Percentiles rank a stretch among this genome's conserved stretches.
Conservation (phyloP, 164 flowering plant species). For the Echeveria elegans region DNA sequence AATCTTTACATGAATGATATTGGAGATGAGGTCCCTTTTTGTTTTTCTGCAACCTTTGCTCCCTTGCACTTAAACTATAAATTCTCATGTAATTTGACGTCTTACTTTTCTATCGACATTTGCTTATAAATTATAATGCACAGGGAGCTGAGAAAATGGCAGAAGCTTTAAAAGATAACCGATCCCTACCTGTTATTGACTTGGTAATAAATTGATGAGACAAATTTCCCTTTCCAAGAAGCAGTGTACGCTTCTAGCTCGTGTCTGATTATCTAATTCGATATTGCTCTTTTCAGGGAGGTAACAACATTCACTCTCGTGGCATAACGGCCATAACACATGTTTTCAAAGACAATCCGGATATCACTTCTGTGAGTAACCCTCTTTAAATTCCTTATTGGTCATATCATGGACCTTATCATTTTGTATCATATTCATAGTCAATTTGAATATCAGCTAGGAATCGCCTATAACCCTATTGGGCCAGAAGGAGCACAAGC, state of each 20-base stretch:
- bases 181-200: conserved; percentile 55
- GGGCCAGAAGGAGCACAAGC: conserved; percentile 90
- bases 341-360: conserved; percentile 67
- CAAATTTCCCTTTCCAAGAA: not conserved
- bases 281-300: conserved; percentile 57
- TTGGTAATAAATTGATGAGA: conserved; percentile 33
- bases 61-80: not conserved
- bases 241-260: not conserved
- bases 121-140: conserved; percentile 10
- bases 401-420: too few species aligned
- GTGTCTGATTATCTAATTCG: not conserved
- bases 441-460: conserved; percentile 45
- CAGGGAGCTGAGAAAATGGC: conserved; percentile 91
- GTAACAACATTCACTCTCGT: conserved; percentile 79
- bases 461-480: conserved; percentile 85
- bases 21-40: conserved; percentile 81
- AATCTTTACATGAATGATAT: conserved; percentile 95
- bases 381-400: conserved; percentile 4
- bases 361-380: conserved; percentile 56
- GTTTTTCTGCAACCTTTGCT: not conserved
- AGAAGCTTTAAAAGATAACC: conserved; percentile 77
- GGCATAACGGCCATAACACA: conserved; percentile 55
- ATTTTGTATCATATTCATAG: not conserved
- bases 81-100: not conserved
- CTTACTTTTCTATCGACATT: not conserved